Conservation (phyloP, 192 early-diverging fungal genomes). For the Gryganskiella cystojenkinii region DNA sequence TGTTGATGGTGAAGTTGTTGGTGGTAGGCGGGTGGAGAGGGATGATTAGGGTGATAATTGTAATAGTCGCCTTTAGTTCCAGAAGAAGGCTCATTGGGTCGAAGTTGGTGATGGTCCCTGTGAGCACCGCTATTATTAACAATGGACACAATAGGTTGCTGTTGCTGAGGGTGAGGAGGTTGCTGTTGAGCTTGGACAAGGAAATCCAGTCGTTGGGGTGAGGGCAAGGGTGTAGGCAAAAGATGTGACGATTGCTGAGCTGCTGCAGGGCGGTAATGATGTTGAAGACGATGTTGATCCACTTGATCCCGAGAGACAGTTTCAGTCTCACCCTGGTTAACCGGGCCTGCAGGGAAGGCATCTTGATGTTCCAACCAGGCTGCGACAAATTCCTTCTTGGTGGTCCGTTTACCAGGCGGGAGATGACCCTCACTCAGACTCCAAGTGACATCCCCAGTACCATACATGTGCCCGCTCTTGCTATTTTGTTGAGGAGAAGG, state of each 20-base stretch:
- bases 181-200: not conserved
- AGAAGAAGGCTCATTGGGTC: not conserved
- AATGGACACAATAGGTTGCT: not conserved
- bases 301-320: not conserved
- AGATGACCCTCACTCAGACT: constrained; percentile 40
- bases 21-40: not conserved
- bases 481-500: too few species aligned
- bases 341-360: not conserved
- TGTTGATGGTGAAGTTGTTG: not conserved
- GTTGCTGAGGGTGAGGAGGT: constrained; percentile 1
- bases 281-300: not conserved
- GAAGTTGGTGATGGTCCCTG: constrained; percentile 28
- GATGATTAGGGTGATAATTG: not conserved
- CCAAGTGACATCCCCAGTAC: not conserved
- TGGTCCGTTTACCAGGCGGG: constrained; percentile 8
- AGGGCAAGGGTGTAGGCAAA: too few species aligned
- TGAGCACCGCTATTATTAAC: constrained; percentile 30
- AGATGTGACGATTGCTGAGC: not conserved
- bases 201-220: not conserved
- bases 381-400: constrained; percentile 19
- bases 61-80: constrained; percentile 4
- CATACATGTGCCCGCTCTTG: constrained; percentile 10
- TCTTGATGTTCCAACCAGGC: constrained; percentile 36
- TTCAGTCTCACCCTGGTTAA: not conserved
- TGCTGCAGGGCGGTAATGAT: not conserved